Evolutionary conservation across 2,329 filamentous ascomycete genomes (phyloP).

Genomic region (Phaeosphaeriaceae sp.): DNA sequence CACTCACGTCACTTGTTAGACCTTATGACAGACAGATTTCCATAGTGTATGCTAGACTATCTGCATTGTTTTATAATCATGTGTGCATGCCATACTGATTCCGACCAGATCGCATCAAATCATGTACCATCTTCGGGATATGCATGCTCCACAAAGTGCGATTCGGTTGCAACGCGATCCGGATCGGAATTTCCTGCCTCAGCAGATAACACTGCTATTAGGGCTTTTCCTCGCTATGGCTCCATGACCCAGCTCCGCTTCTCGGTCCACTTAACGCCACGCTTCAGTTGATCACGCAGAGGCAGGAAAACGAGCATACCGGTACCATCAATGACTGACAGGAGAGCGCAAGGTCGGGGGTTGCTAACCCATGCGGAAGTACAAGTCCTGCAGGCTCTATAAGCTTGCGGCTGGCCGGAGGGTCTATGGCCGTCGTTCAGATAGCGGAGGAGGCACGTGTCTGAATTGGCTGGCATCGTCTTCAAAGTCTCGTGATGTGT

Average conservation of each 20-base stretch:
- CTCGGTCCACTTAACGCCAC: constrained; percentile 2
- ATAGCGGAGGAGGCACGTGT: constrained; percentile 16
- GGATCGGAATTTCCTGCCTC: neutral
- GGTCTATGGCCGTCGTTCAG: constrained; percentile 12
- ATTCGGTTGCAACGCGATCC: too few species aligned
- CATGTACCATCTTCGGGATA: too few species aligned
- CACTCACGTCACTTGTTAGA: neutral
- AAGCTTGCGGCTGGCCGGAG: constrained; percentile 4
- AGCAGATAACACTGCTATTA: neutral
- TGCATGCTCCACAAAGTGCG: too few species aligned
- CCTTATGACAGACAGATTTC: neutral
- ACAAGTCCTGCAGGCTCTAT: constrained; percentile 14
- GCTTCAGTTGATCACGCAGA: constrained; percentile 2
- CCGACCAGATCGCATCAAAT: neutral
- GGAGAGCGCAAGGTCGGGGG: constrained; percentile 18
- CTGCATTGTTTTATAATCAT: neutral
- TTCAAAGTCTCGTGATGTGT: constrained; percentile 8
- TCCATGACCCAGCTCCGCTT: constrained; percentile 12
- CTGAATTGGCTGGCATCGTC: neutral
- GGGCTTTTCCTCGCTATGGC: neutral
- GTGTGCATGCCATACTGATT: neutral
- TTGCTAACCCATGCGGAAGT: neutral
- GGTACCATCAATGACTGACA: constrained; percentile 13
- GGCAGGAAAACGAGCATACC: constrained; percentile 22
- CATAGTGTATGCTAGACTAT: neutral